Evolutionary conservation across 2,329 filamentous ascomycete genomes (phyloP).

Genomic region (Penicillium psychrosexuale): DNA sequence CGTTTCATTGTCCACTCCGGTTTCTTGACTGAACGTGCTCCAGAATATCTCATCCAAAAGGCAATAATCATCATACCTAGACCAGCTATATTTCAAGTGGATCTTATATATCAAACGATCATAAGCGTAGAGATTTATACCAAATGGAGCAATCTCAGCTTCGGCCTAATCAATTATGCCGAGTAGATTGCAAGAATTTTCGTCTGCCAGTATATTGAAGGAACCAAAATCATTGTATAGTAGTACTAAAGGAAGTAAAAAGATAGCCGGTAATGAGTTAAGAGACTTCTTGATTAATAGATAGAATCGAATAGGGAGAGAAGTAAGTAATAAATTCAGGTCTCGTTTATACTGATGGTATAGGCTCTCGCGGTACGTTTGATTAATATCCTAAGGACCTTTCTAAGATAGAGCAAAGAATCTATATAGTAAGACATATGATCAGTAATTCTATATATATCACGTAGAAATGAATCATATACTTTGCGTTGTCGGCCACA

Average conservation of each 20-base stretch:
- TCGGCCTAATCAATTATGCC: constrained; percentile 47
- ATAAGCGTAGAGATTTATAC: constrained; percentile 39
- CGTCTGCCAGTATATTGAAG: constrained; percentile 39
- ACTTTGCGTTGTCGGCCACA: constrained; percentile 34
- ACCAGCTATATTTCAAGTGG: constrained; percentile 38
- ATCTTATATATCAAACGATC: constrained; percentile 35
- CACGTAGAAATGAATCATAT: not conserved
- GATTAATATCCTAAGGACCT: constrained; percentile 28
- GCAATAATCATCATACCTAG: constrained; percentile 34
- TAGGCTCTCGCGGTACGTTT: constrained; percentile 26
- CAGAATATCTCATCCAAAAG: constrained; percentile 34
- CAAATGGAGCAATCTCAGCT: constrained; percentile 42
- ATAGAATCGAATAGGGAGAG: constrained; percentile 38
- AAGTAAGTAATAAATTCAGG: constrained; percentile 31
- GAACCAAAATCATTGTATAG: constrained; percentile 40
- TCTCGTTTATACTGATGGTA: constrained; percentile 30
- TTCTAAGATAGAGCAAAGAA: constrained; percentile 45
- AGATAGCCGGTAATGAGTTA: constrained; percentile 30
- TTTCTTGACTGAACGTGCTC: constrained; percentile 30
- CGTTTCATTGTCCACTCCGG: constrained; percentile 29
- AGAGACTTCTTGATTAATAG: constrained; percentile 32
- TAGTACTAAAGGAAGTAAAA: constrained; percentile 43
- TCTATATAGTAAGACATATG: constrained; percentile 24
- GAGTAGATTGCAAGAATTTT: constrained; percentile 34
- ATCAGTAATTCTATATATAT: constrained; percentile 5